phyloP scores from a whole-genome alignment of 768 basidiomycete genomes.

The Lentinula raphanica region DNA sequence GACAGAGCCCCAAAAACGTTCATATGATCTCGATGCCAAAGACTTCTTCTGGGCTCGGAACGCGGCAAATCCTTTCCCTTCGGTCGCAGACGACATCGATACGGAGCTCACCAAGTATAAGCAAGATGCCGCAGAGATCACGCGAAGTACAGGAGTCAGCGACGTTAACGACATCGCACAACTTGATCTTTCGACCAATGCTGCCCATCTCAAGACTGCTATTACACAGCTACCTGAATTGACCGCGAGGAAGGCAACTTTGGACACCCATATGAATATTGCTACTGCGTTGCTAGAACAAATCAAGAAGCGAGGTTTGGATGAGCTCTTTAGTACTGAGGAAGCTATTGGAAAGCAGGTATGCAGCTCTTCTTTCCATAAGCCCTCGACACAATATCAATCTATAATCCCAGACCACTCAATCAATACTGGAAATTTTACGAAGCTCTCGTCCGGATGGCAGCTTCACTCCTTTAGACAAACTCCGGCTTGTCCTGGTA shows the following conservation, averaged over 20 bases:
- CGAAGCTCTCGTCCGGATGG: slow-evolving; percentile 65
- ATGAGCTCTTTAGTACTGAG: slow-evolving; percentile 96
- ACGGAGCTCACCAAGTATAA: slow-evolving; percentile 87
- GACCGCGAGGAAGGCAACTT: slow-evolving; percentile 91
- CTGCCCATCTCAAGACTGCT: slow-evolving; percentile 91
- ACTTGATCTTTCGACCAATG: slow-evolving; percentile 92
- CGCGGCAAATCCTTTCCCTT: slow-evolving; percentile 93
- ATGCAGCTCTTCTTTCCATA: slow-evolving; percentile 10
- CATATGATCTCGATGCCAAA: slow-evolving; percentile 95
- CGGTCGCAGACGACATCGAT: slow-evolving; percentile 97
- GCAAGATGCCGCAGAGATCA: slow-evolving; percentile 94
- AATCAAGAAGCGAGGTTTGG: slow-evolving; percentile 90
- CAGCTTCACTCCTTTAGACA: slow-evolving; percentile 70
- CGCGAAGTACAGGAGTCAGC: slow-evolving; percentile 90
- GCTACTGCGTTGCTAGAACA: slow-evolving; percentile 92
- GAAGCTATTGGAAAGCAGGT: slow-evolving; percentile 88
- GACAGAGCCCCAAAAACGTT: slow-evolving; percentile 58
- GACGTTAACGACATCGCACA: slow-evolving; percentile 95
- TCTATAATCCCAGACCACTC: slow-evolving; percentile 50
- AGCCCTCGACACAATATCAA: neutral
- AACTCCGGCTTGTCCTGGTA: slow-evolving; percentile 90
- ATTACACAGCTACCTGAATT: slow-evolving; percentile 96
- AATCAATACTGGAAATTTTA: slow-evolving; percentile 82
- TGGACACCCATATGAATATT: slow-evolving; percentile 99
- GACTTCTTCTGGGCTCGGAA: slow-evolving; percentile 99